phyloP scores from a whole-genome alignment of 768 basidiomycete species.

The Russula griseocarnosa region DNA sequence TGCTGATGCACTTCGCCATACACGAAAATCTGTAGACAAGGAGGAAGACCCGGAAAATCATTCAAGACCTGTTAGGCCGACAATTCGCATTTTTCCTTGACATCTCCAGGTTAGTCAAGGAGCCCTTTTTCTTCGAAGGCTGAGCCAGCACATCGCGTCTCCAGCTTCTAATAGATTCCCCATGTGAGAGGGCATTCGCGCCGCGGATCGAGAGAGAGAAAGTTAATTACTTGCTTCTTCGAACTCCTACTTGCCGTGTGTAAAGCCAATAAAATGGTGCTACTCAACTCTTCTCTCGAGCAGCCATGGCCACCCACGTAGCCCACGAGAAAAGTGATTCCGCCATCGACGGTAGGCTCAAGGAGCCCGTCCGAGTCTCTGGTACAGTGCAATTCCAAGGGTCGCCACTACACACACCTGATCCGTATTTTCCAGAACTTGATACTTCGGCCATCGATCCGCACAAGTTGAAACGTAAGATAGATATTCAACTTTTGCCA shows the following conservation, averaged over 20 bases:
- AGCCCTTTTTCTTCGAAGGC: too few species aligned
- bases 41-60: too few species aligned
- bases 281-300: background rate
- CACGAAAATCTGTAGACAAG: too few species aligned
- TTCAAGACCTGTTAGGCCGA: too few species aligned
- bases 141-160: too few species aligned
- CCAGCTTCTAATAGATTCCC: too few species aligned
- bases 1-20: too few species aligned
- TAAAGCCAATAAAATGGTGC: background rate
- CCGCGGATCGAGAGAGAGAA: too few species aligned
- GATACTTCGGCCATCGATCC: background rate
- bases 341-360: background rate
- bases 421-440: background rate
- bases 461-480: background rate
- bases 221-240: too few species aligned
- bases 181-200: too few species aligned
- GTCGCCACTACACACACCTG: background rate
- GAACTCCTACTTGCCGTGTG: background rate
- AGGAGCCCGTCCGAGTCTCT: background rate
- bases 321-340: background rate
- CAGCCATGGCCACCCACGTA: background rate
- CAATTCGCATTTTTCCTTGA: too few species aligned
- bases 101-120: too few species aligned
- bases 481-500: constrained; percentile 1
- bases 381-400: background rate